Evolutionary conservation across 176 grass and related monocot genomes (phyloP), one percentile per base, ranked within the genome.

Genomic region (Leersia perrieri): DNA sequence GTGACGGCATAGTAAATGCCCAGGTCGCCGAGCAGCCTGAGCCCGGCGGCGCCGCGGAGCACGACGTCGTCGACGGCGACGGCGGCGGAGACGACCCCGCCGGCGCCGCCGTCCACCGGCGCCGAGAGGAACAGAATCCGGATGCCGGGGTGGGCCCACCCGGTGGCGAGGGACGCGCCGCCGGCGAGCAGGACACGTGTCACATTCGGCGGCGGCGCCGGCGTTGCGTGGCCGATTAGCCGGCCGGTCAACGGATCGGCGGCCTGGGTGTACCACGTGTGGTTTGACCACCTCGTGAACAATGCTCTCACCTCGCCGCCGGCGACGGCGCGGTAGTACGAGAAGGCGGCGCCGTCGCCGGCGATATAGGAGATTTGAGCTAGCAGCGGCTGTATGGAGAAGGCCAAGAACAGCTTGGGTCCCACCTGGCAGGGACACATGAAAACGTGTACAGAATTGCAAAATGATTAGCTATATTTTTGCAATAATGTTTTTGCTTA

Each of bases 361-460:
- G 23, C 70, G 15, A 53, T 63, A 49, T 92, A 92, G 9, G 86
- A 86, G 13, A 92, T 79, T 42, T 83, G 79, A 20, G 86, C 49
- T 10, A 86, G 67, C 27, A 64, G 72, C 35, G 63, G 90, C 33
- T 79, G 64, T 79, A 75, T 80, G 33, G 63, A 29, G 57, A 91
- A 84, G 38, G 76, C 72, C 60, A 77, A 7, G 66, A 82, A 82
- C 66, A 86, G 0, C 1, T 38, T 33, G 5, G 66, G 60, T 4
- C 27, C 58, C 18, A 89, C 83, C 88, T 89, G 60, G 1, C 42
- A 84, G 42, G 9, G 78, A 66, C 57, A 83, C 58, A 2, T 14
- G 23, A 3, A 22, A 47, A 7, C 29, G 34, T 26, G 5, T 16
- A 20, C 53, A 25, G 18, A 13, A 25, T 13, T 15, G 16, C 25